A percentile compares a stretch with the other conserved stretches of the same genome.
phyloP scores from a whole-genome alignment of 345 rosid genomes.

The Populus euphratica region DNA sequence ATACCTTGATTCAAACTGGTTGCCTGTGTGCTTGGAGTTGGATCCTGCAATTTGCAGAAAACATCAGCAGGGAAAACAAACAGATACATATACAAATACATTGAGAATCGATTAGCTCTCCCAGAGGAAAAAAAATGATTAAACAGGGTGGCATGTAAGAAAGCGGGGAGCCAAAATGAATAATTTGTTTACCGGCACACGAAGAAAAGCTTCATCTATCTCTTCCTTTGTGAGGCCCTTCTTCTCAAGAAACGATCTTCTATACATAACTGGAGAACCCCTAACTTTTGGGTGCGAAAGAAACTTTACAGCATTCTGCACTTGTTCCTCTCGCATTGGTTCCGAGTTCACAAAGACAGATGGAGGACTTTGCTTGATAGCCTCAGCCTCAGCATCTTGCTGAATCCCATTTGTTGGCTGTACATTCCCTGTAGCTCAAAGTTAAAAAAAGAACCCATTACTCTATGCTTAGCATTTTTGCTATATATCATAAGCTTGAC shows the following conservation, averaged over 20 bases:
- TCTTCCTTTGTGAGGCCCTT: conserved; percentile 96
- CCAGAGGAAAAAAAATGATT: neutral
- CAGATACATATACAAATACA: neutral
- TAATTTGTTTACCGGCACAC: conserved; percentile 70
- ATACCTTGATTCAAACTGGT: conserved; percentile 55
- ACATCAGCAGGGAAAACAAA: neutral
- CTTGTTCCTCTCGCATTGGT: conserved; percentile 89
- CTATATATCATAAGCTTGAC: neutral
- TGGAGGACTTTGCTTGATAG: conserved; percentile 37
- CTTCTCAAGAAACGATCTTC: conserved; percentile 93
- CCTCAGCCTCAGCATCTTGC: conserved; percentile 45
- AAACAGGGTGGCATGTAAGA: neutral
- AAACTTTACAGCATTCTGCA: conserved; percentile 89
- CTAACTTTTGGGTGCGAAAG: conserved; percentile 91
- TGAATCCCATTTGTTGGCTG: conserved; percentile 46
- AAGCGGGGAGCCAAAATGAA: neutral
- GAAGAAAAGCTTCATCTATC: conserved; percentile 91
- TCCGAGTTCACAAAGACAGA: conserved; percentile 88
- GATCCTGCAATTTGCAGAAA: conserved; percentile 55
- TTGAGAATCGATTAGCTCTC: conserved; percentile 5
- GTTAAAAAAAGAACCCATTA: neutral
- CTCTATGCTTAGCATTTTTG: neutral
- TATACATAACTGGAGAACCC: conserved; percentile 84
- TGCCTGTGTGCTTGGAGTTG: conserved; percentile 66
- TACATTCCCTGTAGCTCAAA: conserved; percentile 40